Percentiles rank a stretch among this genome's conserved stretches.
These are phyloP conservation scores for Fusarium sp. DNA, from an alignment of 2,329 filamentous ascomycete genomes.

Conservation along the genomic window DNA sequence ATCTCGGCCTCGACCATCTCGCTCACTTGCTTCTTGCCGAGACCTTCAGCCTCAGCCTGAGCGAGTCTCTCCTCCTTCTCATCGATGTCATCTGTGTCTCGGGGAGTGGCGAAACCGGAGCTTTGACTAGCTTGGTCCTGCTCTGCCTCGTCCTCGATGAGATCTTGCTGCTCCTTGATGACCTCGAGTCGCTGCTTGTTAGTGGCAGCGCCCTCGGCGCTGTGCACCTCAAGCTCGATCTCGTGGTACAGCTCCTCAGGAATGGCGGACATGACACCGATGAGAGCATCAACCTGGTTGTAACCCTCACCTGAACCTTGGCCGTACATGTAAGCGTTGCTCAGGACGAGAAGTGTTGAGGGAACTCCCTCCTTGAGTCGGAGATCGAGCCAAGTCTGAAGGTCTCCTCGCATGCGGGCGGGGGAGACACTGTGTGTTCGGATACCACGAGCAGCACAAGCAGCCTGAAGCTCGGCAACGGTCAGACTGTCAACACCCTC, in stretches of 20 bases:
- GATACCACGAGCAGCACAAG: constrained; percentile 90
- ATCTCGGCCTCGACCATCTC: constrained; percentile 66
- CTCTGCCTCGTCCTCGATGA: constrained; percentile 96
- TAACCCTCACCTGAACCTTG: constrained; percentile 89
- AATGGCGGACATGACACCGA: constrained; percentile 91
- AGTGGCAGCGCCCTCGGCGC: constrained; percentile 93
- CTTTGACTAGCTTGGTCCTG: constrained; percentile 85
- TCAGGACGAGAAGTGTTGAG: constrained; percentile 92
- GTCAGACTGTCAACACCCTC: constrained; percentile 94
- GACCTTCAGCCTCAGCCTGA: constrained; percentile 58
- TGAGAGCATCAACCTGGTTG: constrained; percentile 90
- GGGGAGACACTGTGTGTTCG: constrained; percentile 93
- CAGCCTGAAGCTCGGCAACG: constrained; percentile 91
- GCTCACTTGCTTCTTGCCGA: constrained; percentile 58
- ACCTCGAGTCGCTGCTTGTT: constrained; percentile 99
- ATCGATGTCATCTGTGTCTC: constrained; percentile 92
- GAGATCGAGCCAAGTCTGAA: constrained; percentile 93
- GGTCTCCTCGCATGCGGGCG: constrained; percentile 84
- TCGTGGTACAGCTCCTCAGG: constrained; percentile 99
- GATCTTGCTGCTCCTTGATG: constrained; percentile 96
- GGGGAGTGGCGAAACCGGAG: constrained; percentile 76
- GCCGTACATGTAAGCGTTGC: constrained; percentile 97
- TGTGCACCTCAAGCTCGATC: constrained; percentile 98
- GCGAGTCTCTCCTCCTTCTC: constrained; percentile 82
- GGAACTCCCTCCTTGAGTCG: constrained; percentile 95